Conservation (phyloP, 441 rosid genomes). For the Aquilaria agallochum region DNA sequence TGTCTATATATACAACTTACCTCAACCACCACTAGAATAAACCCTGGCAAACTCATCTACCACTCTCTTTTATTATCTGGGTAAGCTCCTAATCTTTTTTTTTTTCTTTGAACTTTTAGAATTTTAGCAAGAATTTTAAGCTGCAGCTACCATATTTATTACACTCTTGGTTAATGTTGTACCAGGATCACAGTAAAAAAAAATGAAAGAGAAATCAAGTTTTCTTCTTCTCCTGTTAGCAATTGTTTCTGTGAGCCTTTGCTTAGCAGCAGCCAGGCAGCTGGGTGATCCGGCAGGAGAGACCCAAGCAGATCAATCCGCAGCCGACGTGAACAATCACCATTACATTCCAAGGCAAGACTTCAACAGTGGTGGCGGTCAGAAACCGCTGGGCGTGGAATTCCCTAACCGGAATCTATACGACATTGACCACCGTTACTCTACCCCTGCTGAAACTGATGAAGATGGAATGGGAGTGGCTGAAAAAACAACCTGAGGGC, state of each 20-base stretch:
- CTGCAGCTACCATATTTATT: neutral
- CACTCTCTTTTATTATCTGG: too few species aligned
- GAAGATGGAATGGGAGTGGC: neutral
- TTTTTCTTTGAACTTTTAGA: neutral
- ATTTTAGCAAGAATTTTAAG: neutral
- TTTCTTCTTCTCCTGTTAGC: conserved; percentile 18
- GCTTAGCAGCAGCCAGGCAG: conserved; percentile 15
- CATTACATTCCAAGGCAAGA: conserved; percentile 54
- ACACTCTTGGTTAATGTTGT: neutral
- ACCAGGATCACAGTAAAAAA: neutral
- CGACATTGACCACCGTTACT: neutral
- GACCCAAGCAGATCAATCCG: conserved; percentile 19
- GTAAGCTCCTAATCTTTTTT: neutral
- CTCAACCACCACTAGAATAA: too few species aligned
- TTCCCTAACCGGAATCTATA: neutral
- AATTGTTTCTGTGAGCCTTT: conserved; percentile 20
- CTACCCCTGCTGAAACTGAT: neutral
- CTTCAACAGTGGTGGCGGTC: conserved; percentile 24
- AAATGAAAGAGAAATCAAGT: conserved; percentile 17
- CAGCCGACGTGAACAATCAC: conserved; percentile 35
- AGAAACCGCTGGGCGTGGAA: conserved; percentile 5
- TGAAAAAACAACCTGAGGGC: neutral
- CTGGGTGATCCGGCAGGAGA: neutral
- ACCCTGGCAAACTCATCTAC: too few species aligned
- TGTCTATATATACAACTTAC: too few species aligned